These are phyloP conservation scores for Mycena latifolia DNA, from an alignment of 768 basidiomycete species.

Conservation along the genomic window DNA sequence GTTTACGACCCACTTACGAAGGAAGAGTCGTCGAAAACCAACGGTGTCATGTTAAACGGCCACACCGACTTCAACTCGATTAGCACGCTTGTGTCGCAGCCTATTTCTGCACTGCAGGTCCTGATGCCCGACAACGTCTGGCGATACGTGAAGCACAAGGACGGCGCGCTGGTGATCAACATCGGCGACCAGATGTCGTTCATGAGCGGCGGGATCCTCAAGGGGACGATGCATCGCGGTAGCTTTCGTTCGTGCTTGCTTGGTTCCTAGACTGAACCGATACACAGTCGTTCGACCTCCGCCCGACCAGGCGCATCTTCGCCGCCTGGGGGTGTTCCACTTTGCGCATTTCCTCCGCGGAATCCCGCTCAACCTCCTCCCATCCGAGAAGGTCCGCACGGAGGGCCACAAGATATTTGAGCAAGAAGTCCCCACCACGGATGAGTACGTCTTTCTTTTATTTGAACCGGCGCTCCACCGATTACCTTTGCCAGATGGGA, in stretches of 20 bases:
- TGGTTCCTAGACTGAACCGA: too few species aligned
- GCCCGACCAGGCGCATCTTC: conserved; percentile 42
- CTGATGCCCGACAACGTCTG: conserved; percentile 51
- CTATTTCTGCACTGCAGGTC: conserved; percentile 49
- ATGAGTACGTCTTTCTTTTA: conserved; percentile 42
- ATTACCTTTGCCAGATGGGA: conserved; percentile 44
- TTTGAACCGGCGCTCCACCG: too few species aligned
- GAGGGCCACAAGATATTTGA: conserved; percentile 47
- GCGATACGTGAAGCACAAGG: conserved; percentile 50
- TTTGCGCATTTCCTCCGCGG: conserved; percentile 48
- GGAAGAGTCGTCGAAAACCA: conserved; percentile 45
- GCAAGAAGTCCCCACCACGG: conserved; percentile 44
- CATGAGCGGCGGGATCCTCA: conserved; percentile 50
- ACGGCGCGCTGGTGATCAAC: conserved; percentile 49
- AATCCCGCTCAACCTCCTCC: conserved; percentile 43
- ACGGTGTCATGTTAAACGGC: conserved; percentile 51
- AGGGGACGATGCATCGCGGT: conserved; percentile 53
- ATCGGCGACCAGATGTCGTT: conserved; percentile 51
- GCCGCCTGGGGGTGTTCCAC: conserved; percentile 50
- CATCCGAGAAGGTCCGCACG: conserved; percentile 45
- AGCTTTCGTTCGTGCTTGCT: too few species aligned
- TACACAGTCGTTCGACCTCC: conserved; percentile 51
- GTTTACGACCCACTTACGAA: conserved; percentile 49
- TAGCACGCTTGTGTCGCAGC: conserved; percentile 48
- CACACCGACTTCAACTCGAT: conserved; percentile 52